A percentile compares a stretch with the other conserved stretches of the same genome.
Evolutionary conservation across 2,329 filamentous ascomycete genomes (phyloP).

Genomic region (Monilinia polystroma): DNA sequence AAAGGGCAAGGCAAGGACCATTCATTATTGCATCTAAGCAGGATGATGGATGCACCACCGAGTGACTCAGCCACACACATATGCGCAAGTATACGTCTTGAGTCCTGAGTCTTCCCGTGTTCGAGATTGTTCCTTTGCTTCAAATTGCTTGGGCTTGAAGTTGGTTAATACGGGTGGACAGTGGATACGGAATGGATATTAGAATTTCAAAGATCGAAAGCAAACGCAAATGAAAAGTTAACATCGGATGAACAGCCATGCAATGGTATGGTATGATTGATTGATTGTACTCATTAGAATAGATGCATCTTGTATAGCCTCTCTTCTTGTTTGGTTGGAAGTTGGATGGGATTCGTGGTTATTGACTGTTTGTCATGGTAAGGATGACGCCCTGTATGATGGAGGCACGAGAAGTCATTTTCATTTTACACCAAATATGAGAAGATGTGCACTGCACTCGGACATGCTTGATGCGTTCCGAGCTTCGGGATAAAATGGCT

Average conservation of each 20-base stretch:
- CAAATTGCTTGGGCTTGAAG: not conserved
- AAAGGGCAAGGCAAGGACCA: not conserved
- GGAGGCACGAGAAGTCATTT: not conserved
- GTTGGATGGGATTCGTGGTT: not conserved
- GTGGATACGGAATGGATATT: not conserved
- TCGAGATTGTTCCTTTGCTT: constrained; percentile 1
- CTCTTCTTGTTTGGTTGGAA: not conserved
- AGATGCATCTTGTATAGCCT: not conserved
- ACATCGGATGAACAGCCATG: constrained; percentile 14
- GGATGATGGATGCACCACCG: not conserved
- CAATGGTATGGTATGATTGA: not conserved
- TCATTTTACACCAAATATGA: not conserved
- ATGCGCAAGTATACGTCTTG: not conserved
- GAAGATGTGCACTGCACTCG: constrained; percentile 2
- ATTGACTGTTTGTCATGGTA: constrained; percentile 11
- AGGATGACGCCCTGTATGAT: constrained; percentile 10
- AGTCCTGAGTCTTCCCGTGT: not conserved
- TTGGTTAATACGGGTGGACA: not conserved
- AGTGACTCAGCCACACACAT: constrained; percentile 20
- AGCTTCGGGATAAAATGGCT: constrained; percentile 8
- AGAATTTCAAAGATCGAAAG: not conserved
- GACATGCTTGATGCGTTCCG: constrained; percentile 17
- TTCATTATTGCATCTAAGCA: not conserved
- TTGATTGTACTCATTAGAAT: not conserved
- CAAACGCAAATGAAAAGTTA: not conserved